Evolutionary conservation across 148 eudicot species (phyloP).

Genomic region (Cornus controversa): DNA sequence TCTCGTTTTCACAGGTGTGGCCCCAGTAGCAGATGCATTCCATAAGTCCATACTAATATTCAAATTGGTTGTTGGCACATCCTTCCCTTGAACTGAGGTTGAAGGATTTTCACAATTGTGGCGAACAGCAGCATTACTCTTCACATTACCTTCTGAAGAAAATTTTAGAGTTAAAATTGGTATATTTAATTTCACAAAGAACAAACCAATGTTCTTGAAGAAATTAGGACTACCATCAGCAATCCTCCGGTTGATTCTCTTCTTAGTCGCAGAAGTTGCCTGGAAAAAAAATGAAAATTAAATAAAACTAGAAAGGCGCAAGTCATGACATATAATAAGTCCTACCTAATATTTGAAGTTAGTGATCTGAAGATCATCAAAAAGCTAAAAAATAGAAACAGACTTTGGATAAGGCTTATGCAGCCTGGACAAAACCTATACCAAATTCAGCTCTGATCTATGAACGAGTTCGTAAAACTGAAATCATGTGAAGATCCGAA

Average conservation of each 20-base stretch:
- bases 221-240: constrained; percentile 51
- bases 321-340: neutral
- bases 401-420: neutral
- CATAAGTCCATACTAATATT: constrained; percentile 85
- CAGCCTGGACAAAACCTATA: neutral
- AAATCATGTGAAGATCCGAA: neutral
- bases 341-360: neutral
- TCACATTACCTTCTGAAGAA: constrained; percentile 49
- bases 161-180: neutral
- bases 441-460: neutral
- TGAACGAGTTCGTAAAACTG: neutral
- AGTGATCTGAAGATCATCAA: neutral
- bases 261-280: constrained; percentile 37
- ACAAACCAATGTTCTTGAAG: neutral
- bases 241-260: constrained; percentile 75
- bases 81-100: constrained; percentile 47
- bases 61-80: constrained; percentile 59
- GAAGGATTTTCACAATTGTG: constrained; percentile 23
- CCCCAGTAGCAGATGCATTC: constrained; percentile 59
- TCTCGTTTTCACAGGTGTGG: constrained; percentile 36
- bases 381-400: neutral
- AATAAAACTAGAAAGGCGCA: neutral
- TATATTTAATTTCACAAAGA: neutral
- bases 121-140: constrained; percentile 25
- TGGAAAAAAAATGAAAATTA: neutral